phyloP scores from a whole-genome alignment of 2,329 filamentous ascomycete species.

The Nakataea oryzae region DNA sequence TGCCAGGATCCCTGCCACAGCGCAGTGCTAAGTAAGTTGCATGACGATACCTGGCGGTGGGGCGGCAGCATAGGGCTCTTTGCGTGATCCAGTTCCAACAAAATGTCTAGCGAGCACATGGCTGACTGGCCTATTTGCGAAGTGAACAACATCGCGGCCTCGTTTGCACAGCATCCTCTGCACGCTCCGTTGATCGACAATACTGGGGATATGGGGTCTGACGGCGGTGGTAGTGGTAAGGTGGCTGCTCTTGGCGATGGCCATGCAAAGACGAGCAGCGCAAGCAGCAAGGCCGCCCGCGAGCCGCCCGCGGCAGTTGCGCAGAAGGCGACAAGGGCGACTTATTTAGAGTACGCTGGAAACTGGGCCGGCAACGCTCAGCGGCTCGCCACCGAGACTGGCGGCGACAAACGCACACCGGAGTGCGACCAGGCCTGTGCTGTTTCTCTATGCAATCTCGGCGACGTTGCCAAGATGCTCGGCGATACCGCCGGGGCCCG shows the following conservation, averaged over 20 bases:
- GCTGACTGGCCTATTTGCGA: background rate
- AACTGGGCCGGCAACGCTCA: constrained; percentile 75
- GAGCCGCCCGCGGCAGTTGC: background rate
- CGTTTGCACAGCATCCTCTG: constrained; percentile 57
- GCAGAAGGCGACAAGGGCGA: constrained; percentile 36
- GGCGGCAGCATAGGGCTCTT: background rate
- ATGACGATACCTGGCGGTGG: too few species aligned
- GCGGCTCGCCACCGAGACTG: constrained; percentile 52
- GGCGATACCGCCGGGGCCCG: constrained; percentile 55
- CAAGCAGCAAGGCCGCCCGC: constrained; percentile 9
- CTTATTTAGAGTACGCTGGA: constrained; percentile 58
- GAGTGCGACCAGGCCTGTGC: constrained; percentile 81
- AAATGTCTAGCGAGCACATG: background rate
- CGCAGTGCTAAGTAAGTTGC: constrained; percentile 59
- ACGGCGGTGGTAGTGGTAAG: background rate
- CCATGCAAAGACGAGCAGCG: constrained; percentile 7
- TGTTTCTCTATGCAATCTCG: constrained; percentile 77
- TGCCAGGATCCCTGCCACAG: constrained; percentile 62
- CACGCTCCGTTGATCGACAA: constrained; percentile 16
- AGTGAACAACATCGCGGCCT: constrained; percentile 74
- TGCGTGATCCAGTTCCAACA: too few species aligned
- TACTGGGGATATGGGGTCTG: background rate
- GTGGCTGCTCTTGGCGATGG: background rate
- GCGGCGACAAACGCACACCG: constrained; percentile 54
- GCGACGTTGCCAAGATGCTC: constrained; percentile 69